These are phyloP conservation scores for Vaccinium darrowii DNA, from an alignment of 148 eudicot genomes.

Conservation along the genomic window DNA sequence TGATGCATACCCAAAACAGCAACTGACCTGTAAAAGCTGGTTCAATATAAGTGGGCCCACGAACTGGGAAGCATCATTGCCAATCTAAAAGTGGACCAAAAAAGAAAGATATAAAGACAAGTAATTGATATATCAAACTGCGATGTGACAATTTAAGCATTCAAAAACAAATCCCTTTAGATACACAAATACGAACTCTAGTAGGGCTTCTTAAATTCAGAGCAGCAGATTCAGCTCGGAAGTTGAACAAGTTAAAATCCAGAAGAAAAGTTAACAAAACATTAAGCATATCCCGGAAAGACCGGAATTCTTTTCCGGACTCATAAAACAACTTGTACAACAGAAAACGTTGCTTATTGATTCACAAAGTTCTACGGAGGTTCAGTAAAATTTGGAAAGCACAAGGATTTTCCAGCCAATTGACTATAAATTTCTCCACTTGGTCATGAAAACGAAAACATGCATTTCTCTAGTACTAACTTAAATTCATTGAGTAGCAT, in stretches of 20 bases:
- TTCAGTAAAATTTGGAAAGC: not conserved
- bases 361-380: not conserved
- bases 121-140: not conserved
- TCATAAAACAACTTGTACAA: not conserved
- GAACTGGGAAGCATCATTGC: conserved; percentile 30
- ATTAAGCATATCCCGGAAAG: not conserved
- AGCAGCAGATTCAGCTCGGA: not conserved
- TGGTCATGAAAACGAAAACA: not conserved
- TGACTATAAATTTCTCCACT: not conserved
- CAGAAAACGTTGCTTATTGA: not conserved
- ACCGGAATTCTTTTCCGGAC: not conserved
- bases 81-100: conserved; percentile 17
- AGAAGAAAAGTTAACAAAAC: not conserved
- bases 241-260: not conserved
- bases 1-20: not conserved
- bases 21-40: conserved; percentile 23
- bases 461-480: not conserved
- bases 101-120: not conserved
- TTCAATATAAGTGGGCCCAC: conserved; percentile 26
- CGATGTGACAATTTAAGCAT: not conserved
- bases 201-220: not conserved
- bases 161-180: not conserved
- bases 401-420: not conserved
- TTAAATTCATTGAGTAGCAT: not conserved
- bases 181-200: not conserved